Percentiles rank a stretch among this genome's conserved stretches.
These are phyloP conservation scores for Glutinoglossum americanum DNA, from an alignment of 495 filamentous ascomycete genomes.

Conservation along the genomic window DNA sequence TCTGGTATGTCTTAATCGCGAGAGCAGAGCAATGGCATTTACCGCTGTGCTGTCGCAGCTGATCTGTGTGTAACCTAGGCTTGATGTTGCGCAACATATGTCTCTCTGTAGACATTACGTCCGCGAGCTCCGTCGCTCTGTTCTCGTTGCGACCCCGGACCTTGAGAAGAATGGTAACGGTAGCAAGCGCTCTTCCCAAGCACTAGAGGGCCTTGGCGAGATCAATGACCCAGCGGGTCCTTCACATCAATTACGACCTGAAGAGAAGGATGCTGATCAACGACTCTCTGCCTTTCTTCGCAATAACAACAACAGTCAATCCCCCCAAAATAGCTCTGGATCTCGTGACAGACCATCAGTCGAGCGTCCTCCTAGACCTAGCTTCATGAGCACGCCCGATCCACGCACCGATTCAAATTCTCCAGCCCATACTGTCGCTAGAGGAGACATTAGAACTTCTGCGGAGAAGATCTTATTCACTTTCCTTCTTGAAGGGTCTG, in stretches of 20 bases:
- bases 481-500: slow-evolving; percentile 74
- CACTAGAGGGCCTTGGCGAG: slow-evolving; percentile 51
- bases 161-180: slow-evolving; percentile 49
- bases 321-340: slow-evolving; percentile 23
- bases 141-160: slow-evolving; percentile 82
- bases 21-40: neutral
- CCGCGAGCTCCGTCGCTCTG: slow-evolving; percentile 77
- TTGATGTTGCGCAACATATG: slow-evolving; percentile 98
- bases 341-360: slow-evolving; percentile 22
- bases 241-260: slow-evolving; percentile 25
- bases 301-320: slow-evolving; percentile 43
- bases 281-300: slow-evolving; percentile 77
- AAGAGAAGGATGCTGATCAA: slow-evolving; percentile 49
- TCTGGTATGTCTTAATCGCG: slow-evolving; percentile 45
- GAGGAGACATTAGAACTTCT: slow-evolving; percentile 72
- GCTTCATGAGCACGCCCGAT: slow-evolving; percentile 39
- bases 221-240: slow-evolving; percentile 36
- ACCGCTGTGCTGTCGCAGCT: neutral
- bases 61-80: slow-evolving; percentile 34
- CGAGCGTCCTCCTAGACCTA: slow-evolving; percentile 42
- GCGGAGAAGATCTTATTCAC: slow-evolving; percentile 97
- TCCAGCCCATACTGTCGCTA: slow-evolving; percentile 60
- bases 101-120: slow-evolving; percentile 96
- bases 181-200: slow-evolving; percentile 63
- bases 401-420: slow-evolving; percentile 46